These are phyloP conservation scores for Mycena chlorophos DNA, from an alignment of 768 basidiomycete genomes.

Conservation along the genomic window DNA sequence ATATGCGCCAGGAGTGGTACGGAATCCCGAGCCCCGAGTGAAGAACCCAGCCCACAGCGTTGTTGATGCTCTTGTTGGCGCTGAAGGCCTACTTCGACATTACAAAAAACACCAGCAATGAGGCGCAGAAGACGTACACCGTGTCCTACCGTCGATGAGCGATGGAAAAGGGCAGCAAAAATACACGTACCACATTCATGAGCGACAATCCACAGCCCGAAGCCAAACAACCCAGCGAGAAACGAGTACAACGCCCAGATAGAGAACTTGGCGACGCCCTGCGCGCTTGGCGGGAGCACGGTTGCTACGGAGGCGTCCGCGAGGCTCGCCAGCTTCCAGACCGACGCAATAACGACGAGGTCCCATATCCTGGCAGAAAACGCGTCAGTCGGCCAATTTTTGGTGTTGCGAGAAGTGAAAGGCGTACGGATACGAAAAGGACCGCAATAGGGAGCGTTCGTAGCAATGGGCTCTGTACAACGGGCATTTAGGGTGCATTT, in stretches of 20 bases:
- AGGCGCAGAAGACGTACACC: constrained; percentile 28
- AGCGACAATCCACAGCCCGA: constrained; percentile 69
- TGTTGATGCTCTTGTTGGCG: constrained; percentile 86
- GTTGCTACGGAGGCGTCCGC: constrained; percentile 63
- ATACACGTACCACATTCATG: constrained; percentile 19
- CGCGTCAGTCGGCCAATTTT: constrained; percentile 1
- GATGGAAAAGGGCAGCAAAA: neutral
- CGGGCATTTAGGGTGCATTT: neutral
- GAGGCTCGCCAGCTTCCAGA: constrained; percentile 68
- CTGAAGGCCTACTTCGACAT: constrained; percentile 86
- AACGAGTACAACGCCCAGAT: constrained; percentile 84
- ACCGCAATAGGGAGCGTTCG: constrained; percentile 81
- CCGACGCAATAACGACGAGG: constrained; percentile 60
- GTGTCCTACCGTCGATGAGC: constrained; percentile 87
- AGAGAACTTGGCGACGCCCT: constrained; percentile 59
- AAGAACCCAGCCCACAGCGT: constrained; percentile 87
- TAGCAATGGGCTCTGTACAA: constrained; percentile 74
- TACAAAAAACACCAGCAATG: neutral
- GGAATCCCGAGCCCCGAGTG: constrained; percentile 95
- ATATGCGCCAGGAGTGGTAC: constrained; percentile 95
- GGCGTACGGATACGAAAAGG: constrained; percentile 75
- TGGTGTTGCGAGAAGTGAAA: neutral
- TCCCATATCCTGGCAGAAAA: constrained; percentile 66
- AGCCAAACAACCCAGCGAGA: constrained; percentile 79
- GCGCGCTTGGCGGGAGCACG: constrained; percentile 59